Conservation (phyloP, 1,139 yeast species). For the Geotrichum fermentans region DNA sequence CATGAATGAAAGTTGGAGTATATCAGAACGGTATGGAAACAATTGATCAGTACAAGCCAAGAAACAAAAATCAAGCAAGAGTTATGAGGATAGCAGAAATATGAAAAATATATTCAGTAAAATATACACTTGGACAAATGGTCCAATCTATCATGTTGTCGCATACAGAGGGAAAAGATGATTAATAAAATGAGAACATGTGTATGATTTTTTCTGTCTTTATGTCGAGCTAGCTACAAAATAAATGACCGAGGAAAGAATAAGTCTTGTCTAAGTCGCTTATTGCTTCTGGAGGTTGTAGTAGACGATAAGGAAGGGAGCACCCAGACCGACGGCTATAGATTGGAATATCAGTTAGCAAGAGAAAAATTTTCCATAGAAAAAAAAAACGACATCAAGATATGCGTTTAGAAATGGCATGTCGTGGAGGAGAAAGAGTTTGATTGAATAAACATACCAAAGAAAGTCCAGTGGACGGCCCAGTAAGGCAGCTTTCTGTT, state of each 20-base stretch:
- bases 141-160: no score
- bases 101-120: no score
- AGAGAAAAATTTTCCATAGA: no score
- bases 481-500: slow-evolving; percentile 86
- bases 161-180: background rate
- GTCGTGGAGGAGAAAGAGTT: background rate
- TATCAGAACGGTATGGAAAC: background rate
- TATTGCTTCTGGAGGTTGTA: slow-evolving; percentile 37
- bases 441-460: slow-evolving; percentile 44
- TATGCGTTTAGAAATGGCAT: no score
- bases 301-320: slow-evolving; percentile 39
- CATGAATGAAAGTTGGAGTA: background rate
- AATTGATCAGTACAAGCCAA: background rate
- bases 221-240: background rate
- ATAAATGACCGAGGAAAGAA: no score
- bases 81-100: no score
- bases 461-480: slow-evolving; percentile 72
- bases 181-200: background rate
- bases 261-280: no score
- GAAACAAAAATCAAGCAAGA: no score
- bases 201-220: background rate
- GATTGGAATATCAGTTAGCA: background rate
- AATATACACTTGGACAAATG: no score
- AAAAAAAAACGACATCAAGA: background rate
- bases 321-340: slow-evolving; percentile 34